These are phyloP conservation scores for Pleodorina starrii DNA, from an alignment of 139 green algal species.

Conservation along the genomic window DNA sequence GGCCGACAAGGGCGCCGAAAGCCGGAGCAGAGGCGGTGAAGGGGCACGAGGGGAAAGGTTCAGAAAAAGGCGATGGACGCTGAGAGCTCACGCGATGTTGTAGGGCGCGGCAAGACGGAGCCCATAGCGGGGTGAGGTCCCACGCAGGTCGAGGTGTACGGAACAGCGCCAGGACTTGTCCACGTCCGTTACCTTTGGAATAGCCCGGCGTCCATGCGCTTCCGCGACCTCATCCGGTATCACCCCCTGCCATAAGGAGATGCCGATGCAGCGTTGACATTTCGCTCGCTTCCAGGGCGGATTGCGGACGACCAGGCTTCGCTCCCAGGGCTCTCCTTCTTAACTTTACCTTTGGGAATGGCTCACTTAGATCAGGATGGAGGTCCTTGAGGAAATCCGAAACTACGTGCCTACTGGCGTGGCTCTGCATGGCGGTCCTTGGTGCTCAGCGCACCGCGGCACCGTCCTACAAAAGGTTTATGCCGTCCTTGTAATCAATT, in stretches of 20 bases:
- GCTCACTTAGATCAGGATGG: conserved; percentile 57
- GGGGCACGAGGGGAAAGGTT: no score
- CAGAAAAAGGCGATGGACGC: no score
- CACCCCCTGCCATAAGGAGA: conserved; percentile 32
- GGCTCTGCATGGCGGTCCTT: conserved; percentile 52
- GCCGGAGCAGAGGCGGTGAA: no score
- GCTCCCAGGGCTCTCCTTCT: no score
- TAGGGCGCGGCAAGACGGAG: no score
- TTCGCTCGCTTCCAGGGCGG: not conserved
- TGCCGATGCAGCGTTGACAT: not conserved
- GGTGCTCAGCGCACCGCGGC: not conserved
- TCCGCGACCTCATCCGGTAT: conserved; percentile 59
- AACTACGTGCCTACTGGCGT: conserved; percentile 53
- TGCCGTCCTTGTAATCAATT: no score
- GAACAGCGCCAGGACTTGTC: no score
- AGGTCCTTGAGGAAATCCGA: conserved; percentile 57
- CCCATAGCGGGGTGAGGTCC: no score
- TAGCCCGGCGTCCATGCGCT: conserved; percentile 52
- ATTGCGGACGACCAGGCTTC: not conserved
- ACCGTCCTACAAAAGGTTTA: no score
- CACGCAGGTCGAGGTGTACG: no score
- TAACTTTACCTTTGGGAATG: conserved; percentile 53
- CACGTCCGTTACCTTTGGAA: conserved; percentile 54
- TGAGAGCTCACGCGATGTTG: no score
- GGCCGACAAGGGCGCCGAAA: not conserved